Evolutionary conservation across 108 stramenopile species (phyloP), one percentile per base, ranked within the genome.

Genomic region (Cyclotella baltica): DNA sequence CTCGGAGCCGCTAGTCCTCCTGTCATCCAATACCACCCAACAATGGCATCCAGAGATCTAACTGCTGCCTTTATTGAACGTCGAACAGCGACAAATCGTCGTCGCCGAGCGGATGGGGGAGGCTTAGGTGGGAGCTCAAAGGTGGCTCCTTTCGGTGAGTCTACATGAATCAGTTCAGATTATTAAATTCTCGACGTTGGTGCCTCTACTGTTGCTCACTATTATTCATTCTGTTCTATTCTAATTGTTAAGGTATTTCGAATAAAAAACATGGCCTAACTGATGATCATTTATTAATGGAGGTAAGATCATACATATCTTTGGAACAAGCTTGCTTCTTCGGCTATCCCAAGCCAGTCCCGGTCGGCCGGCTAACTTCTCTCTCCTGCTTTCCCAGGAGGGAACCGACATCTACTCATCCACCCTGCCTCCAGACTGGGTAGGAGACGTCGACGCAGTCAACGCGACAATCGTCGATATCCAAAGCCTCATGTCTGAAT

Each of bases 1-100:
- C n/a, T n/a, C n/a, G n/a, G n/a, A n/a, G n/a, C n/a, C n/a, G n/a
- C n/a, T n/a, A n/a, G n/a, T n/a, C n/a, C n/a, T n/a, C n/a, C n/a
- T n/a, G n/a, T n/a, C n/a, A n/a, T 5, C 18, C 22, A 22, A 55
- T 55, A 55, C 25, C 38, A 19, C 31, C 38, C 38, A 67, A 87
- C 73, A 67, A 96, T 96, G 95, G 95, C 95, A 56, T 87, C 89
- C n/a, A 91, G 95, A 65, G 95, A 96, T 81, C 78, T 96, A 47
- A 96, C 95, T 18, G 66, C 86, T 6, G 74, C 89, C 58, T 96
- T 93, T 67, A 56, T 91, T 16, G 90, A 96, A 55, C 90, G 90
- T 16, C 88, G 95, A 11, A 72, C 92, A 15, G 88, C 87, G 20
- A 88, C 92, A 8, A 80, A 90, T 55, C 55, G 84, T 30, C 85